Evolutionary conservation across 2,329 filamentous ascomycete species (phyloP).

Genomic region (Clarireedia homoeocarpa): DNA sequence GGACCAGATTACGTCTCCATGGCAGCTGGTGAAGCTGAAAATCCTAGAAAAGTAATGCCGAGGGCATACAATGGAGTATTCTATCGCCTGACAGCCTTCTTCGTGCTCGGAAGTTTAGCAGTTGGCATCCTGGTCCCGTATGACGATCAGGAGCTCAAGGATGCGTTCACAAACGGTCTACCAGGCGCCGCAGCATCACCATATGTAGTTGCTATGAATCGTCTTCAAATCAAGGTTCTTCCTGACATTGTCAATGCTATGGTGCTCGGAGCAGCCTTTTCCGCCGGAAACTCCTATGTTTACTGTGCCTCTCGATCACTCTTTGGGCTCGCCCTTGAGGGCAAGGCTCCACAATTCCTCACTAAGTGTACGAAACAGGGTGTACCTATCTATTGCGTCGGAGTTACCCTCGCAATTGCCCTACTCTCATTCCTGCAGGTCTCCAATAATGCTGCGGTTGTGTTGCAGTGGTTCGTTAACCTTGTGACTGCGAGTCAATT

Average conservation of each 20-base stretch:
- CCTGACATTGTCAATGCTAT: conserved; percentile 47
- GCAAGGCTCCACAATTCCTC: conserved; percentile 44
- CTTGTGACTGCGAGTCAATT: conserved; percentile 46
- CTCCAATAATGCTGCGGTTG: conserved; percentile 45
- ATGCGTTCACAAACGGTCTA: conserved; percentile 34
- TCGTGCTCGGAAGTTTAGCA: conserved; percentile 48
- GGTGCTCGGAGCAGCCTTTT: conserved; percentile 47
- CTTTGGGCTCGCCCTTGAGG: conserved; percentile 43
- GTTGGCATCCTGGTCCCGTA: conserved; percentile 53
- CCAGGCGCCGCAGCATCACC: conserved; percentile 40
- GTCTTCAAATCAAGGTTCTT: conserved; percentile 41
- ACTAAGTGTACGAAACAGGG: conserved; percentile 42
- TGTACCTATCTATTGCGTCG: conserved; percentile 51
- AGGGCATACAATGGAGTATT: conserved; percentile 52
- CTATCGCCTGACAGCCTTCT: conserved; percentile 55
- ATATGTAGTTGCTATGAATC: conserved; percentile 41
- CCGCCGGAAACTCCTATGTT: conserved; percentile 40
- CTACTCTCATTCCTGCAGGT: conserved; percentile 55
- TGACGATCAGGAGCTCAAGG: conserved; percentile 37
- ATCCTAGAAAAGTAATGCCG: conserved; percentile 50
- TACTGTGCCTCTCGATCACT: conserved; percentile 39
- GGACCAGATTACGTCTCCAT: conserved; percentile 43
- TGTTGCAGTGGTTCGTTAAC: conserved; percentile 55
- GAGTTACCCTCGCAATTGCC: conserved; percentile 46
- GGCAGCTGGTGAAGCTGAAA: conserved; percentile 50